Percentiles rank a stretch among this genome's conserved stretches.
These are phyloP conservation scores for Russula olivacea DNA, from an alignment of 768 basidiomycete species.

Conservation along the genomic window DNA sequence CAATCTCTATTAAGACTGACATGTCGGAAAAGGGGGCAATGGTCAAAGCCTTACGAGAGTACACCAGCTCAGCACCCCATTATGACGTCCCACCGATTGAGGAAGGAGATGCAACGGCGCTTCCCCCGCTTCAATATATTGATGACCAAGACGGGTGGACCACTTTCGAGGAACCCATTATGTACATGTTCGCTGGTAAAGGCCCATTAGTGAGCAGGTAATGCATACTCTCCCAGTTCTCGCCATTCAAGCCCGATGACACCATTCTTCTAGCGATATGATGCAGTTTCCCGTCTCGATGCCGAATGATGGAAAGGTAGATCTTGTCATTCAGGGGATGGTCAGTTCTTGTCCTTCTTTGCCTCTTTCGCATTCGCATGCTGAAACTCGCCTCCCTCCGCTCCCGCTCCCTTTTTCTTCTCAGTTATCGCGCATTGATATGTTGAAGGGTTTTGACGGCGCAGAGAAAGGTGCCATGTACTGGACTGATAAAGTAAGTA, in stretches of 20 bases:
- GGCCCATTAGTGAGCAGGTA: conserved; percentile 70
- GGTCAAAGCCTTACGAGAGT: conserved; percentile 44
- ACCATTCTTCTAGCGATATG: conserved; percentile 44
- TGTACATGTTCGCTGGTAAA: conserved; percentile 72
- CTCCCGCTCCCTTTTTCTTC: neutral
- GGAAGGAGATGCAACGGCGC: conserved; percentile 23
- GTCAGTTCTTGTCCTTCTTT: conserved; percentile 37
- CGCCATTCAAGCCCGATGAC: conserved; percentile 12
- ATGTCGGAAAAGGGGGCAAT: conserved; percentile 68
- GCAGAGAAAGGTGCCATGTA: conserved; percentile 55
- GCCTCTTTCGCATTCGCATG: conserved; percentile 8
- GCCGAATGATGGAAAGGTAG: conserved; percentile 74
- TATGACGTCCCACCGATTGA: conserved; percentile 15
- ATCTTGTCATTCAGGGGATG: conserved; percentile 57
- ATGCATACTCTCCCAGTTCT: conserved; percentile 14
- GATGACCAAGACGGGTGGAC: conserved; percentile 61
- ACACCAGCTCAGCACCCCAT: conserved; percentile 27
- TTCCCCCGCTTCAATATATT: conserved; percentile 45
- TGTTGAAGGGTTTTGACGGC: conserved; percentile 51
- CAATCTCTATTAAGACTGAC: conserved; percentile 63
- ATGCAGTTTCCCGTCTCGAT: conserved; percentile 82
- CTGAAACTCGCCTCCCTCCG: neutral
- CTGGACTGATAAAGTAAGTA: conserved; percentile 55
- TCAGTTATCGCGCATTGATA: conserved; percentile 46
- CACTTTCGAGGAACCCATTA: conserved; percentile 57